These are phyloP conservation scores for Aphanomyces invadans DNA, from an alignment of 352 stramenopile genomes.

Conservation along the genomic window DNA sequence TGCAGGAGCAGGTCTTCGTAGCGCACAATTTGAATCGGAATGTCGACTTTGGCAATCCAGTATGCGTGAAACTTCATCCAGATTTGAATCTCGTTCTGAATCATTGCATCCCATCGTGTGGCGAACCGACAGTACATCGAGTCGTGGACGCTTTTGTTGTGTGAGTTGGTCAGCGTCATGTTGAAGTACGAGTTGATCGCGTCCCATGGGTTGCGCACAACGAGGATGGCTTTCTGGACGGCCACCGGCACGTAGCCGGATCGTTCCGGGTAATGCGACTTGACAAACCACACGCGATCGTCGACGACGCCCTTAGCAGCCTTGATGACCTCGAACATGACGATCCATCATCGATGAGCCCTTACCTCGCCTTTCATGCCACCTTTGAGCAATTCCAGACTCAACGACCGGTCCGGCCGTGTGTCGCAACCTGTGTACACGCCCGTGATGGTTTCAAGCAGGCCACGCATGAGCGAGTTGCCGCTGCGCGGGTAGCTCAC, in stretches of 20 bases:
- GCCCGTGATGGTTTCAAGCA: conserved; percentile 92
- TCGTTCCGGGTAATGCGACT: conserved; percentile 97
- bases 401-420: conserved; percentile 89
- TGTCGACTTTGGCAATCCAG: conserved; percentile 83
- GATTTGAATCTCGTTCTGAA: conserved; percentile 87
- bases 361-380: conserved; percentile 81
- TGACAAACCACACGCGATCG: conserved; percentile 94
- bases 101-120: conserved; percentile 82
- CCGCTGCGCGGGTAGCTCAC: conserved; percentile 96
- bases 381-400: conserved; percentile 78
- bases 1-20: conserved; percentile 89
- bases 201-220: conserved; percentile 96
- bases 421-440: conserved; percentile 97
- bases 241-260: conserved; percentile 82
- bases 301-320: conserved; percentile 89
- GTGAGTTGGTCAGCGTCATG: conserved; percentile 91
- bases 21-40: conserved; percentile 86
- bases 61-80: conserved; percentile 89
- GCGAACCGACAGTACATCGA: conserved; percentile 81
- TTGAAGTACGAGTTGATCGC: conserved; percentile 99
- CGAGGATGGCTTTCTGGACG: conserved; percentile 74
- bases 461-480: conserved; percentile 94
- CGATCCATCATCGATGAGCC: not conserved
- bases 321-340: conserved; percentile 25
- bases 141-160: conserved; percentile 87